phyloP scores from a whole-genome alignment of 2,329 filamentous ascomycete genomes.

The Nemania sp. region DNA sequence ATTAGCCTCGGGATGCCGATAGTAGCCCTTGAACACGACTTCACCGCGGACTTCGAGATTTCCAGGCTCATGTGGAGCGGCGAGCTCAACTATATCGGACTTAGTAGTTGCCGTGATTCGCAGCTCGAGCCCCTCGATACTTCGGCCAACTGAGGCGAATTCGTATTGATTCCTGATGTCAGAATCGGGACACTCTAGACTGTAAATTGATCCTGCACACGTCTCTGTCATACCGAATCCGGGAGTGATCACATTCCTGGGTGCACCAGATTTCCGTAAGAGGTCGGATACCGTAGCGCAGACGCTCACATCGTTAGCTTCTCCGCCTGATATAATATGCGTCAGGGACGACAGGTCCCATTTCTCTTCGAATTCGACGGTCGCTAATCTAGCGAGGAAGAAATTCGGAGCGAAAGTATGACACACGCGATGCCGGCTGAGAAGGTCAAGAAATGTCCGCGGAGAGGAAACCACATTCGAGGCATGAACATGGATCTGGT shows the following conservation, averaged over 20 bases:
- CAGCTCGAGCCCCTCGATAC: neutral
- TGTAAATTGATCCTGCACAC: conserved; percentile 53
- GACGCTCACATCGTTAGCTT: neutral
- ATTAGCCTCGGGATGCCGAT: conserved; percentile 47
- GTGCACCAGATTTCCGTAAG: neutral
- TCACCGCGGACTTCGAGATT: conserved; percentile 62
- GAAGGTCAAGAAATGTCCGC: conserved; percentile 37
- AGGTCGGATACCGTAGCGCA: neutral
- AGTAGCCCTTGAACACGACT: conserved; percentile 67
- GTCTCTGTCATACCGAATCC: conserved; percentile 58
- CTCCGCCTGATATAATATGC: neutral
- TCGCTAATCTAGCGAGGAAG: neutral
- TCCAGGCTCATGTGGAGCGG: conserved; percentile 45
- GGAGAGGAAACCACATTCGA: conserved; percentile 47
- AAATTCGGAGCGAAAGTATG: conserved; percentile 5
- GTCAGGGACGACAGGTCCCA: neutral
- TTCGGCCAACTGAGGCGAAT: neutral
- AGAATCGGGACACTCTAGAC: conserved; percentile 44
- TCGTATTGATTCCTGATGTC: conserved; percentile 35
- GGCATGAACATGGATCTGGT: conserved; percentile 51
- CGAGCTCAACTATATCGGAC: neutral
- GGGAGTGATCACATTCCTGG: conserved; percentile 32
- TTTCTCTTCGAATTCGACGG: neutral
- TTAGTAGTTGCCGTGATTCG: neutral
- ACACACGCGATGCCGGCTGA: neutral